These are phyloP conservation scores for Lanmaoa pseudosensibilis DNA, from an alignment of 768 basidiomycete genomes.

Conservation along the genomic window DNA sequence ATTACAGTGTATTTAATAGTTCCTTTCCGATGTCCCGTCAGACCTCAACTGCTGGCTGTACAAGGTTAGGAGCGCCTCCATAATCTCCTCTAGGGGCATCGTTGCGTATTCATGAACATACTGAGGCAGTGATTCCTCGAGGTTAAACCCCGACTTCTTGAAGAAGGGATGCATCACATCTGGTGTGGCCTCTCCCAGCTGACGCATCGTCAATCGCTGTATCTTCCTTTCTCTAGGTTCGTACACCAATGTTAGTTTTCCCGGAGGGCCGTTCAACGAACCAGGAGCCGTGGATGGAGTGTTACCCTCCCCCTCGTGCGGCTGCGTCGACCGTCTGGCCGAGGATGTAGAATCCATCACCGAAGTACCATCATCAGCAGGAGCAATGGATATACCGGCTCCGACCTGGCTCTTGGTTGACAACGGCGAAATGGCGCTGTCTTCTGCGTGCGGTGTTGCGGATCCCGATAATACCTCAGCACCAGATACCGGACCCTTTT, in stretches of 20 bases:
- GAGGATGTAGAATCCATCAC: slow-evolving; percentile 3
- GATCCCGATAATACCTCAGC: slow-evolving; percentile 11
- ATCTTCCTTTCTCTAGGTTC: slow-evolving; percentile 60
- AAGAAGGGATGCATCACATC: slow-evolving; percentile 88
- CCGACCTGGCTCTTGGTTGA: slow-evolving; percentile 11
- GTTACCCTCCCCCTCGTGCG: slow-evolving; percentile 15
- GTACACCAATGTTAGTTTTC: slow-evolving; percentile 45
- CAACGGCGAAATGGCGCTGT: not conserved
- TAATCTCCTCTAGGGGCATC: slow-evolving; percentile 79
- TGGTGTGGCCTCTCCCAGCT: slow-evolving; percentile 85
- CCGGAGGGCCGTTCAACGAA: not conserved
- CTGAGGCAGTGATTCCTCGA: slow-evolving; percentile 82
- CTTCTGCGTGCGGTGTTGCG: slow-evolving; percentile 8
- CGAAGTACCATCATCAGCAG: slow-evolving; percentile 9
- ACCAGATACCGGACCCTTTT: slow-evolving; percentile 33
- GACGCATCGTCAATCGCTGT: slow-evolving; percentile 80
- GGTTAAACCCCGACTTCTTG: slow-evolving; percentile 78
- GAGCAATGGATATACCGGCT: not conserved
- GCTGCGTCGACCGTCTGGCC: slow-evolving; percentile 16
- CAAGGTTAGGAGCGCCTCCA: slow-evolving; percentile 72
- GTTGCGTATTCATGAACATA: slow-evolving; percentile 88
- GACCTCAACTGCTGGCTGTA: slow-evolving; percentile 72
- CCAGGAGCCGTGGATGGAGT: not conserved
- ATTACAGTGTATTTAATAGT: not conserved
- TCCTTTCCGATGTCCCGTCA: slow-evolving; percentile 18